phyloP scores from a whole-genome alignment of 768 basidiomycete genomes.

The Leccinum broughii region DNA sequence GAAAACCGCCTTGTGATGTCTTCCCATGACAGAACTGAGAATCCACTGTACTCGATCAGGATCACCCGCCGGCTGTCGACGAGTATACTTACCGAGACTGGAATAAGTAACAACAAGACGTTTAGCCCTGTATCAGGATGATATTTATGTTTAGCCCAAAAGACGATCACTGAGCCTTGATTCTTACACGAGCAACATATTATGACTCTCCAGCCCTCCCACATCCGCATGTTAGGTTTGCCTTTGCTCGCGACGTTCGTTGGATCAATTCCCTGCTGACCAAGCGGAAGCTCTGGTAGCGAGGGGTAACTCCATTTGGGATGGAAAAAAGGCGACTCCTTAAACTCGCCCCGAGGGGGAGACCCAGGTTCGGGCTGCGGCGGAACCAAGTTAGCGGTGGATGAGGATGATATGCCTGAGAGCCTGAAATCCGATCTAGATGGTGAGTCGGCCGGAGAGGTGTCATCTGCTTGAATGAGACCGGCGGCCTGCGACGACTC shows the following conservation, averaged over 20 bases:
- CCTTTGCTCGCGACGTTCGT: background rate
- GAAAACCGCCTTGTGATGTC: slow-evolving; percentile 58
- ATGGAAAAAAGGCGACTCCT: slow-evolving; percentile 27
- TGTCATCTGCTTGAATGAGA: slow-evolving; percentile 6
- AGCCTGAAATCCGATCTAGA: slow-evolving; percentile 24
- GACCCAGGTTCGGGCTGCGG: slow-evolving; percentile 11
- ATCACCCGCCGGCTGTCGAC: background rate
- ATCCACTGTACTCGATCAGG: slow-evolving; percentile 48
- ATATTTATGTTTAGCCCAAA: slow-evolving; percentile 1
- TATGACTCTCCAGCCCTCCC: slow-evolving; percentile 55
- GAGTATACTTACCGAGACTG: slow-evolving; percentile 55
- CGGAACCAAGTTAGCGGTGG: slow-evolving; percentile 26
- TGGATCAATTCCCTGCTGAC: slow-evolving; percentile 7
- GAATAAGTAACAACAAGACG: slow-evolving; percentile 61
- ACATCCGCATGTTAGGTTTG: slow-evolving; percentile 25
- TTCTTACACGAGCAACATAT: slow-evolving; percentile 58
- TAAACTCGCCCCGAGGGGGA: slow-evolving; percentile 21
- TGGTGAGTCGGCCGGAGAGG: slow-evolving; percentile 15
- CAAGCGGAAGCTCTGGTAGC: slow-evolving; percentile 19
- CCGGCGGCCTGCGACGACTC: slow-evolving; percentile 2
- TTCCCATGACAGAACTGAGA: slow-evolving; percentile 46
- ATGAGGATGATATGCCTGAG: slow-evolving; percentile 25
- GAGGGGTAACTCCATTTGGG: slow-evolving; percentile 31
- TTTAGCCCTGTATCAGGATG: slow-evolving; percentile 60
- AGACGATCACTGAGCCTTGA: background rate